Base-by-base conservation (phyloP, 2,329 filamentous ascomycete genomes). In the Fusarium papillatum region DNA sequence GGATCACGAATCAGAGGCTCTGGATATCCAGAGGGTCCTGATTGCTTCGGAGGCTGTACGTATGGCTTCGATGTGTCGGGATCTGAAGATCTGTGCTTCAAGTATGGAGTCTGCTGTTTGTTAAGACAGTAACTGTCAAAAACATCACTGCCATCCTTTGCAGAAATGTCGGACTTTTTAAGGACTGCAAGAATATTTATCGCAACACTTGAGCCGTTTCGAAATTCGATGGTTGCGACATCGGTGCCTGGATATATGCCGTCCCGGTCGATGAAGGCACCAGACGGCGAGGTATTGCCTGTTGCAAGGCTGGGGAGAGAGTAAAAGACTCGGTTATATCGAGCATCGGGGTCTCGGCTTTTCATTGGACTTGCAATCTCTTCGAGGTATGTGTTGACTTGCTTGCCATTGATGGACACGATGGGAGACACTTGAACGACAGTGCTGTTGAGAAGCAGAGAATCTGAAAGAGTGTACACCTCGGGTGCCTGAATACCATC, bases 271-370 rank as follows among this genome's bases (percentile, higher is more conserved):
- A 62, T 34, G n/a, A 62, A 62, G 17, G 36, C 38, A 4, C 59
- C 59, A 29, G 38, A 43, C 2, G 59, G 59, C 5, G 26, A 41
- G 17, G 19, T n/a, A 5, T 39, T 41, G 1, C 59, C 59, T 1
- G 38, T 29, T 41, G 59, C 59, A 3, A 62, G 13, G 19, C 24
- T 41, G 24, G n/a, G 19, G 16, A 50, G 39, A 17, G 62, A 60
- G 14, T 53, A 53, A 16, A 69, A 69, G 19, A 69, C 7, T 8
- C 11, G 24, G 24, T 69, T 69, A 34, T 66, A 66, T 8, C 62
- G 39, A 7, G 67, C 62, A 61, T 69, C 67, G 0, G 67, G 67
- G 4, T 69, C 67, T 5, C 65, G 67, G 10, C 6, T 14, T 4
- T 14, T 34, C 19, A 19, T 22, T 10, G 59, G 24, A 10, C 26